Evolutionary conservation across 352 stramenopile species (phyloP), one percentile per base, ranked within the genome.

Genomic region (Saprolegnia parasitica): DNA sequence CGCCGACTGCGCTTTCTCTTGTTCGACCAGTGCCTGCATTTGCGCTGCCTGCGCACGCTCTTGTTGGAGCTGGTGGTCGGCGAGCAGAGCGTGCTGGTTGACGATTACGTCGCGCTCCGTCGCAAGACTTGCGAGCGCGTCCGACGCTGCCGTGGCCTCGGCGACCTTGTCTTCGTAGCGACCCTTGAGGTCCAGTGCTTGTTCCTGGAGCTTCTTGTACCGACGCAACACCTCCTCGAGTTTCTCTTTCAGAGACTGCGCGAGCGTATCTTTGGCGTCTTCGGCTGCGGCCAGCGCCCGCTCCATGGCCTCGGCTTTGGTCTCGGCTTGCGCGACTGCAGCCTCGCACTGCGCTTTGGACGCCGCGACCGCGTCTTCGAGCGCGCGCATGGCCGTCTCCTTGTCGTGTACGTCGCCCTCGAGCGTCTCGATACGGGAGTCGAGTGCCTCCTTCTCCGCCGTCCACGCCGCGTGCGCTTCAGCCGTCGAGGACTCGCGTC

Each of bases 181-280:
- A 55, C n/a, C n/a, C 47, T 55, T 55, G 47, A 55, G 47, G n/a
- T 55, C 47, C 47, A 55, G n/a, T 2, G 47, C 47, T 55, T 55
- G 47, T 5, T 55, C 47, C 5, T 55, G 47, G n/a, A 55, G 47
- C 47, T 55, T 55, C 24, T 55, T 55, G 47, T 55, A 55, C 24
- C 47, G 47, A 6, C 47, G 47, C n/a, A 55, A 5, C 2, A 55
- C 47, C 24, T 55, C 47, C 24, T 55, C 47, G n/a, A 55, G n/a
- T 5, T 55, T 55, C 5, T 55, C 47, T 55, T 55, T 55, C 47
- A 55, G 24, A 29, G 47, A 55, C 5, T 23, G n/a, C n/a, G 24
- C 47, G 24, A 55, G 47, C 5, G n/a, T 29, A 5, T 55, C 47
- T 5, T 55, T 55, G 24, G 47, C 47, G 29, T 35, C 29, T 35